Conservation (phyloP, 2,329 filamentous ascomycete species). For the Cryphonectria naterciae region DNA sequence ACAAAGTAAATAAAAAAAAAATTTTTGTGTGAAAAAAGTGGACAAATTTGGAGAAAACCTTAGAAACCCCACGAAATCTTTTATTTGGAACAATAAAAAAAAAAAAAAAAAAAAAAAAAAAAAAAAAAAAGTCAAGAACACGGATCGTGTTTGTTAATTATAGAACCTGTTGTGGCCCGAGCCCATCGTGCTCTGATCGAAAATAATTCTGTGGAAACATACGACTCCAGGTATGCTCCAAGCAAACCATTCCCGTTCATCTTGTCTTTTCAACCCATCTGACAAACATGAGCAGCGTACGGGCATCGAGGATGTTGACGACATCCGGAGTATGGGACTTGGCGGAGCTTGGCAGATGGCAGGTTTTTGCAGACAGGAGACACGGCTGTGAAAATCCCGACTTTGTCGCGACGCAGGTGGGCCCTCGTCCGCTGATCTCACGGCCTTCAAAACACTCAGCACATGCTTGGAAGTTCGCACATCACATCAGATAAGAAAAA, state of each 20-base stretch:
- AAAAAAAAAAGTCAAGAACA: neutral
- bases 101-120: neutral
- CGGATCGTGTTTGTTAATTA: too few relatives aligned
- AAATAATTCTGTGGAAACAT: neutral
- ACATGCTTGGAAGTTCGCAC: neutral
- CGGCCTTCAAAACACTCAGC: neutral
- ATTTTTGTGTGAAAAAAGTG: too few relatives aligned
- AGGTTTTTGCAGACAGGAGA: neutral
- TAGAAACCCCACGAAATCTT: too few relatives aligned
- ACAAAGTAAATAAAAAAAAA: too few relatives aligned
- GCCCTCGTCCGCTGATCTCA: slow-evolving; percentile 1
- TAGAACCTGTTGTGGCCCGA: neutral
- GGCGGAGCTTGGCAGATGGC: neutral
- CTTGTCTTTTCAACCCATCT: neutral
- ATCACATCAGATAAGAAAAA: neutral
- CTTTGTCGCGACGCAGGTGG: neutral
- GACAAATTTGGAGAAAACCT: too few relatives aligned
- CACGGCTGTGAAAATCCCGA: neutral
- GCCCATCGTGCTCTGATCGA: neutral
- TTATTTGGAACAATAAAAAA: too few relatives aligned
- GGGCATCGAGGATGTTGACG: neutral
- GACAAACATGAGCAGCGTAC: neutral
- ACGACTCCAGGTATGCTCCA: neutral
- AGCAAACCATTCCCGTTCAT: neutral
- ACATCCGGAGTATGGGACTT: neutral